Base-by-base conservation (phyloP, 2,329 filamentous ascomycete species). In the Sporothrix brunneoviolacea region DNA sequence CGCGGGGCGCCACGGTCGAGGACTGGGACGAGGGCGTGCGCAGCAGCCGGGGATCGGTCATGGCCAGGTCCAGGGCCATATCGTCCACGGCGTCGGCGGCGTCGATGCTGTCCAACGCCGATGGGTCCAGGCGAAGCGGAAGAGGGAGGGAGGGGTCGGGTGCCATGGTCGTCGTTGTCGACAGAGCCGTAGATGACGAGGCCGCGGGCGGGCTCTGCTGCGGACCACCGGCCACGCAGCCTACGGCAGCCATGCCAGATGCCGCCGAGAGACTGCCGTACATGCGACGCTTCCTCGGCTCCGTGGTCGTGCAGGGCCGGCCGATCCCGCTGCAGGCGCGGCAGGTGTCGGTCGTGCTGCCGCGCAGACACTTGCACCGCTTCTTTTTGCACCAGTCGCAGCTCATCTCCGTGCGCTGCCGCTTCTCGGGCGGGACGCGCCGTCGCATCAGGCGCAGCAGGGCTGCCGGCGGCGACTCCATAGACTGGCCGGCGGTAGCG, bases 361-460 rank as follows among this genome's bases (percentile, higher is more conserved):
- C 48, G n/a, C 57, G 55, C 32, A 55, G 47, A 30, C 57, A 57
- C 48, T 57, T 57, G 52, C 57, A 57, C 8, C 57, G 53, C 43
- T 57, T 58, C 39, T 57, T 55, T 48, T 55, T 58, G 54, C 57
- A 58, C 51, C 55, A 56, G 55, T 57, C 57, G 35, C 57, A 57
- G 50, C 57, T 58, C 57, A 57, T 57, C 45, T 55, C 55, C 4
- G 57, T 55, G 21, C 57, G 53, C 48, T 57, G 57, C 3, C 57
- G 48, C 39, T 58, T 57, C 28, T 58, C 57, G 4, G 53, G 53
- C 27, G 55, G 57, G 7, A 57, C 57, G 3, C 57, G 55, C 3
- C 57, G 52, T n/a, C 57, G 52, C 53, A 58, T 57, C 12, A 58
- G 50, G 18, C 53, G 55, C 15, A 55, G 38, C 40, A 57, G 50